phyloP scores from a whole-genome alignment of 108 stramenopile genomes.

The Fragilariopsis cylindrus region DNA sequence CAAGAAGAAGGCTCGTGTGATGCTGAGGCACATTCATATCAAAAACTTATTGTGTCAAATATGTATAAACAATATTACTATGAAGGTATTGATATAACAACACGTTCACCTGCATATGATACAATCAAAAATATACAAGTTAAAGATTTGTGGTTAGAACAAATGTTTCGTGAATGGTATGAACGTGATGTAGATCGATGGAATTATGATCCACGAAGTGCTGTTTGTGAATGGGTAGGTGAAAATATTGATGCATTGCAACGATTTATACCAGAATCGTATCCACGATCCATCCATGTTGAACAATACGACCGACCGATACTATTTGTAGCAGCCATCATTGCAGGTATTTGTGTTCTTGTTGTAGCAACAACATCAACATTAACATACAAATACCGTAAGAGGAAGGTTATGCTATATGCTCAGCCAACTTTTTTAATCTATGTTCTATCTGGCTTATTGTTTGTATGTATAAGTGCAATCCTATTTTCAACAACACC shows the following conservation, averaged over 20 bases:
- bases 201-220: constrained; percentile 33
- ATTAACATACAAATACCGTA: constrained; percentile 11
- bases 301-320: constrained; percentile 7
- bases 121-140: constrained; percentile 12
- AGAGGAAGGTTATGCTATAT: constrained; percentile 32
- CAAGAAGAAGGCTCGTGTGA: constrained; percentile 33
- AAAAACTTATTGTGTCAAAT: constrained; percentile 8
- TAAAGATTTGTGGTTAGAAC: constrained; percentile 14
- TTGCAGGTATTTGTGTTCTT: constrained; percentile 16
- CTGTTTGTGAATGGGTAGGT: constrained; percentile 36
- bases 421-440: constrained; percentile 38
- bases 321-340: constrained; percentile 2
- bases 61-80: not conserved
- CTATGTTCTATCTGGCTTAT: constrained; percentile 29
- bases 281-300: constrained; percentile 13
- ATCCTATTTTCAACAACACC: constrained; percentile 21
- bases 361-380: not conserved
- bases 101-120: constrained; percentile 26
- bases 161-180: constrained; percentile 22
- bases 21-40: not conserved
- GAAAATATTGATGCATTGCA: constrained; percentile 29
- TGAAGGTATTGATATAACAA: not conserved
- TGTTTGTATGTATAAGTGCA: constrained; percentile 33
- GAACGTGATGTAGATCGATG: not conserved
- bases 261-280: constrained; percentile 25